Evolutionary conservation across 1,284 basidiomycete genomes (phyloP), one percentile per base, ranked within the genome.

Genomic region (Sanghuangporus sanghuang): DNA sequence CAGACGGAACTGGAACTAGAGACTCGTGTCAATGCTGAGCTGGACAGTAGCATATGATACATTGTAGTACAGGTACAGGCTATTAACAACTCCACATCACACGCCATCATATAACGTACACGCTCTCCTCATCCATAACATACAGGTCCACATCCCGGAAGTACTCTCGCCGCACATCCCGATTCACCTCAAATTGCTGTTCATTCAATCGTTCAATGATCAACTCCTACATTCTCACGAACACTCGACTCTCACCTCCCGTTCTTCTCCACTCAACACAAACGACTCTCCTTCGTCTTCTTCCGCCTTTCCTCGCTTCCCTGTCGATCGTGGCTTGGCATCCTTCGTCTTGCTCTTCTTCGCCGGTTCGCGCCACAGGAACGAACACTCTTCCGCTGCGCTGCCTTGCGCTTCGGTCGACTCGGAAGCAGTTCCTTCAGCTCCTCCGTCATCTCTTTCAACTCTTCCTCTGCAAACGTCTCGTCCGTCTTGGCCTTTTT

Each of bases 121-220:
- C 57, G 12, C 57, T 63, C n/a, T 63, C 62, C 46, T 63, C 50
- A 11, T 57, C 49, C 48, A 63, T 53, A 36, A 59, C 50, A 48
- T 63, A 63, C 35, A 35, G 2, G 23, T 63, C 62, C 7, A 63
- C 55, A 5, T 54, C 18, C n/a, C n/a, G 52, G 36, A 63, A 63
- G n/a, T 63, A 63, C 54, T 63, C 56, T 9, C n/a, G 4, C 2
- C 62, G 48, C 53, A n/a, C 56, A 18, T 57, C 62, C 5, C 62
- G 56, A 9, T 52, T 57, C 8, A 36, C 21, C 11, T 58, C 56
- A 35, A 52, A 63, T 58, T 63, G 58, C 62, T 63, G 27, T n/a
- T n/a, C 5, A 14, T 2, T 16, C 11, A 40, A 16, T 18, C 32
- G 5, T n/a, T n/a, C n/a, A n/a, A n/a, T n/a, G n/a, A n/a, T n/a